Conservation (phyloP, 352 stramenopile genomes). For the Nothophytophthora sp. region DNA sequence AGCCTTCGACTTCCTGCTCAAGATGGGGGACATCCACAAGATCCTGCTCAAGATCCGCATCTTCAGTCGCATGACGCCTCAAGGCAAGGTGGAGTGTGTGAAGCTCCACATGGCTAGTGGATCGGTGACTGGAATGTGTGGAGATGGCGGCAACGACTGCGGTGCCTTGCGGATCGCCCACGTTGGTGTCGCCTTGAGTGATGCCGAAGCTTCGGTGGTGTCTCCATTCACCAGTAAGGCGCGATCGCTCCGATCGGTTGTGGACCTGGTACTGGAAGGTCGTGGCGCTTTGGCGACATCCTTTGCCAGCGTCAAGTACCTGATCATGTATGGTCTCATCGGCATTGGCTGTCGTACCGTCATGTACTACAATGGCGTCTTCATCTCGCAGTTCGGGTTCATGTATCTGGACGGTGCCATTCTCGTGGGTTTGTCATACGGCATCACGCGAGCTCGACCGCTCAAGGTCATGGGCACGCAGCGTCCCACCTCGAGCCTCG, state of each 20-base stretch:
- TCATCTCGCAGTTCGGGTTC: conserved; percentile 88
- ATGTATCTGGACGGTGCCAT: conserved; percentile 84
- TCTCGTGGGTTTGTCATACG: conserved; percentile 79
- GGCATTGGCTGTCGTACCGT: conserved; percentile 81
- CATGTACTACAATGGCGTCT: conserved; percentile 88
- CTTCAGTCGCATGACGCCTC: conserved; percentile 80
- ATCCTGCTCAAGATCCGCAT: conserved; percentile 74
- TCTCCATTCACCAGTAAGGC: conserved; percentile 90
- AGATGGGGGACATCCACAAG: conserved; percentile 58
- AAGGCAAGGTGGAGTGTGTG: conserved; percentile 74
- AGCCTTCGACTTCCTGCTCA: conserved; percentile 70
- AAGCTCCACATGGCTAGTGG: conserved; percentile 65
- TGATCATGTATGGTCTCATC: conserved; percentile 90
- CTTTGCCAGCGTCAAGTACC: conserved; percentile 84
- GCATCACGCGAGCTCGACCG: conserved; percentile 68
- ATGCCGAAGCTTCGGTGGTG: conserved; percentile 88
- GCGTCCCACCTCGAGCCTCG: conserved; percentile 80
- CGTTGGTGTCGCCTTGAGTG: conserved; percentile 89
- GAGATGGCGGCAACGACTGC: conserved; percentile 91
- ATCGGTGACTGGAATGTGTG: conserved; percentile 81
- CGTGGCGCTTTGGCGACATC: conserved; percentile 81
- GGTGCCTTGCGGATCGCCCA: conserved; percentile 90
- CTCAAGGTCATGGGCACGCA: conserved; percentile 57
- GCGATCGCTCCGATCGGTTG: conserved; percentile 69
- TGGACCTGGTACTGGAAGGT: conserved; percentile 82